phyloP scores from a whole-genome alignment of 257 asterid species.

The Nicotiana sylvestris region DNA sequence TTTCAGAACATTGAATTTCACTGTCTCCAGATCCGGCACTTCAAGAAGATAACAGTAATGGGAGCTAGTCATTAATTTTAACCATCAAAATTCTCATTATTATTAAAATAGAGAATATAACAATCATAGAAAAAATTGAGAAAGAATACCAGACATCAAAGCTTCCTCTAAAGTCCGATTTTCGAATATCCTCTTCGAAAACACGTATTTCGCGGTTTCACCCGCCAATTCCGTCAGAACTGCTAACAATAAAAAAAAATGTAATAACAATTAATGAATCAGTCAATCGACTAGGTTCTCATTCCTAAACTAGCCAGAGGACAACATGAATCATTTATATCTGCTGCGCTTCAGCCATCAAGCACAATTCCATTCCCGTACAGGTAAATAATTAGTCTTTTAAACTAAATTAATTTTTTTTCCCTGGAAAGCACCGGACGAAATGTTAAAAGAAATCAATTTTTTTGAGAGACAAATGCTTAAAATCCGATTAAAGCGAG shows the following conservation, averaged over 20 bases:
- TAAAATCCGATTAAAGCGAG: neutral
- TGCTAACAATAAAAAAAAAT: constrained; percentile 3
- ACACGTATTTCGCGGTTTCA: constrained; percentile 61
- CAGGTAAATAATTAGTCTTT: neutral
- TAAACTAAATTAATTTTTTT: no score
- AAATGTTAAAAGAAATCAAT: neutral
- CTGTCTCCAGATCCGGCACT: constrained; percentile 85
- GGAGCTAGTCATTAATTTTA: neutral
- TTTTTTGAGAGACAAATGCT: neutral
- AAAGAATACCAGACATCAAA: constrained; percentile 69
- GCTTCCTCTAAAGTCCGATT: constrained; percentile 71
- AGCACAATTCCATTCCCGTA: neutral
- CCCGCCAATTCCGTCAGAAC: constrained; percentile 61
- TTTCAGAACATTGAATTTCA: constrained; percentile 63
- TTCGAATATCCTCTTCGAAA: constrained; percentile 57
- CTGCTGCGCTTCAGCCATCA: neutral
- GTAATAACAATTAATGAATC: neutral
- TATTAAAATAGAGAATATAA: neutral
- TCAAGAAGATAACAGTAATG: constrained; percentile 1
- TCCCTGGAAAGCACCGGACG: neutral
- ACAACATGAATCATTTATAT: neutral
- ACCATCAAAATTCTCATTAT: neutral
- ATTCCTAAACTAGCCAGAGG: neutral
- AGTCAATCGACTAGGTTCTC: neutral
- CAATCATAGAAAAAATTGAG: neutral